These are phyloP conservation scores for Epichloe aotearoae DNA, from an alignment of 2,329 filamentous ascomycete genomes.

Conservation along the genomic window DNA sequence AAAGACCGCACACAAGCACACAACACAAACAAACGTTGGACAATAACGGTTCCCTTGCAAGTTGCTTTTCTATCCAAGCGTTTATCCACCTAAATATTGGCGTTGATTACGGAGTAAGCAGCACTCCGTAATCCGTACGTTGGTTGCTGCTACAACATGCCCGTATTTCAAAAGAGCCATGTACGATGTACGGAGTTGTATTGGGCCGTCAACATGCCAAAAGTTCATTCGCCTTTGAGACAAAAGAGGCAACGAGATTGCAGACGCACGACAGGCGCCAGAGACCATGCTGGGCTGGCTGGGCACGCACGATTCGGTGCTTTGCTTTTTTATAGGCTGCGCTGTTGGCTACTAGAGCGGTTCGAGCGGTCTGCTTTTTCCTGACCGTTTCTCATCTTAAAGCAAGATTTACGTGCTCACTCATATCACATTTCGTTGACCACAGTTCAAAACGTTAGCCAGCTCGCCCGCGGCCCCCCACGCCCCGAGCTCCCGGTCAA, in stretches of 20 bases:
- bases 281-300: neutral
- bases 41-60: neutral
- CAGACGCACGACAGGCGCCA: slow-evolving; percentile 1
- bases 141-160: too few relatives aligned
- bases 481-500: neutral
- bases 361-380: neutral
- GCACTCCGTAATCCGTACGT: too few relatives aligned
- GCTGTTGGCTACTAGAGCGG: neutral
- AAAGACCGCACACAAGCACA: neutral
- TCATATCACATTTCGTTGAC: neutral
- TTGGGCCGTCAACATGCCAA: neutral
- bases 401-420: neutral
- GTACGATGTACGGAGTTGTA: too few relatives aligned
- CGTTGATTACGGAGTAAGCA: neutral
- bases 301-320: neutral
- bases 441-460: neutral
- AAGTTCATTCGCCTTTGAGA: neutral
- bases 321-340: neutral
- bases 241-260: neutral
- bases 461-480: neutral
- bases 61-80: neutral
- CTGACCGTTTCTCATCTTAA: neutral
- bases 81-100: neutral
- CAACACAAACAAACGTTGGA: neutral
- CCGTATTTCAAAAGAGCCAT: too few relatives aligned